Base-by-base conservation (phyloP, 1,284 basidiomycete genomes). In the Golubevia pallescens region DNA sequence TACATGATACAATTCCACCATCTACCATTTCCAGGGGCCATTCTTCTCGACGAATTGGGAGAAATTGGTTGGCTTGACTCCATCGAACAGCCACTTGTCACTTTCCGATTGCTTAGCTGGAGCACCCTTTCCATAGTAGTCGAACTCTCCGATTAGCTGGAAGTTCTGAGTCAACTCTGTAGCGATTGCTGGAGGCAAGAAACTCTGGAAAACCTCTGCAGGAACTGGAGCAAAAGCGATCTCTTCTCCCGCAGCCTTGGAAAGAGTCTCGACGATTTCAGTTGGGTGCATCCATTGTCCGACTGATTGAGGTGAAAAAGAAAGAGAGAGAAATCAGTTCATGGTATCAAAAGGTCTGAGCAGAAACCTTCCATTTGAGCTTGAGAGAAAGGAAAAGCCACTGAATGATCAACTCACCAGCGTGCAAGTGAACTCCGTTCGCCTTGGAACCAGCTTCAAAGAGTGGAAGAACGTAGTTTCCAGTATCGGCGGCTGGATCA, bases 101-200 rank as follows among this genome's bases (percentile, higher is more conserved):
- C 66, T 67, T 10, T 70, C 16, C 2, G 66, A 32, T 66, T 70
- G 69, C 42, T 64, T 32, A 38, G 54, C 58, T 21, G 67, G 61
- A 3, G 69, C 21, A 3, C 65, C 42, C 54, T 67, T 72, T 55
- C 70, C 70, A 38, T 70, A 72, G 60, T 72, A 72, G 57, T 56
- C 67, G 65, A 65, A 70, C 58, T 72, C 66, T 23, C 68, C 65
- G 4, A 72, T 57, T 57, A 72, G 64, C 57, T 63, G 64, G 67
- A 72, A 69, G 64, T 70, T 72, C 7, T 72, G 63, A n/a, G 64
- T 69, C 20, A 70, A 57, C 42, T 70, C 68, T 3, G 63, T 61
- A 1, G 63, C 67, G 16, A 70, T 62, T n/a, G 63, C 32, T 34
- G 59, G 60, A 7, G 70, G 70, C 8, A 72, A 66, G 60, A 67